Evolutionary conservation across 2,329 filamentous ascomycete species (phyloP), one percentile per base, ranked within the genome.

Genomic region (Colletotrichum incanum): DNA sequence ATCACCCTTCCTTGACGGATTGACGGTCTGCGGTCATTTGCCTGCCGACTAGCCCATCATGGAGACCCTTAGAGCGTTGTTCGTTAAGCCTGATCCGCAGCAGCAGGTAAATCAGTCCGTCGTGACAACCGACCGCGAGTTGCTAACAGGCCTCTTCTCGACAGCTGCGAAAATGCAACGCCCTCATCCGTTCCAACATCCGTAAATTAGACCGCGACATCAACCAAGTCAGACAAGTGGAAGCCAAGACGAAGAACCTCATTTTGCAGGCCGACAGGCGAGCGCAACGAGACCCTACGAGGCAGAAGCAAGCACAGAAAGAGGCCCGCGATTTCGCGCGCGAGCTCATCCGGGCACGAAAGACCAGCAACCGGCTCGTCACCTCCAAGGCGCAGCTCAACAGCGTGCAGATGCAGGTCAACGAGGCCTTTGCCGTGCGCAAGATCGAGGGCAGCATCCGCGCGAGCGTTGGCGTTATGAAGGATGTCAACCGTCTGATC

Each of bases 171-270:
- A 98, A 98, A 92, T 98, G 96, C 84, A 98, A 98, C 83, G 87
- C 91, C 73, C 90, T 98, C 74, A 93, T 99, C 78, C 94, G 96
- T 73, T 86, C 91, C 80, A 98, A 98, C 83, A 93, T 94, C 74
- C 95, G 96, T 79, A 96, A 97, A 80, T 90, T 99, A 78, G 96
- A 99, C 82, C 95, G 96, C 80, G 95, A 98, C 84, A 96, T 99
- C 80, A 84, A 88, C 65, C 87, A 91, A 75, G 90, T 96, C 75
- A 95, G 94, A 82, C 86, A 90, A 68, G 92, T 94, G 76, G 96
- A 99, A 82, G 84, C 84, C 79, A 97, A 96, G 83, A 95, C 95
- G 74, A 95, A 94, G 79, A 92, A 90, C 81, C 90, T 94, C 76
- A 98, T 98, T 82, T 81, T 97, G 66, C 90, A 92, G 78, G 94